phyloP scores from a whole-genome alignment of 2,329 filamentous ascomycete genomes.

The Alternaria gaisen region DNA sequence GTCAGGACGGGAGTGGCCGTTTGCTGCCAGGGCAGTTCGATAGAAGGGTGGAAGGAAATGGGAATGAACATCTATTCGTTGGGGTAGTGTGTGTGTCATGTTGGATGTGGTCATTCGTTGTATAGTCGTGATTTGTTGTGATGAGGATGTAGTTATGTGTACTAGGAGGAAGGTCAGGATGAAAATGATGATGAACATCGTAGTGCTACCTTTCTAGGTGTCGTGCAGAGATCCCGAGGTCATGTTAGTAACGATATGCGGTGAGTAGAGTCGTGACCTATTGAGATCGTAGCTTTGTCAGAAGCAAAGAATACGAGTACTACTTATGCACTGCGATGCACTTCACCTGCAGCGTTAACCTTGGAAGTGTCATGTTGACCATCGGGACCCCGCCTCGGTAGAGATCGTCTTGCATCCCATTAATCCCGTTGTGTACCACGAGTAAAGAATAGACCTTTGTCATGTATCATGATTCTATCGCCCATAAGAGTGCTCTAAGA shows the following conservation, averaged over 20 bases:
- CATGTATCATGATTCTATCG: neutral
- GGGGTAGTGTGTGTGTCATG: constrained; percentile 34
- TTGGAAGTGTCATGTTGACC: neutral
- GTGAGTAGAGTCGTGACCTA: neutral
- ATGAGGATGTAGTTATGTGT: neutral
- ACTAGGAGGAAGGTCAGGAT: constrained; percentile 1
- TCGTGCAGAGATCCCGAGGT: neutral
- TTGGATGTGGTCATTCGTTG: constrained; percentile 2
- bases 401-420: neutral
- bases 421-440: neutral
- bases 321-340: neutral
- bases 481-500: neutral
- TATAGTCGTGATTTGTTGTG: neutral
- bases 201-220: neutral
- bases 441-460: neutral
- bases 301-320: neutral
- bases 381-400: constrained; percentile 13
- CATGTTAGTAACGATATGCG: neutral
- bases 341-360: neutral
- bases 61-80: constrained; percentile 59
- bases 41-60: constrained; percentile 59
- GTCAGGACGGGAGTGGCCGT: constrained; percentile 57
- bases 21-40: constrained; percentile 50
- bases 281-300: neutral
- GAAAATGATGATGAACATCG: neutral